Base-by-base conservation (phyloP, 164 flowering plant species). In the Aristolochia fimbriata region DNA sequence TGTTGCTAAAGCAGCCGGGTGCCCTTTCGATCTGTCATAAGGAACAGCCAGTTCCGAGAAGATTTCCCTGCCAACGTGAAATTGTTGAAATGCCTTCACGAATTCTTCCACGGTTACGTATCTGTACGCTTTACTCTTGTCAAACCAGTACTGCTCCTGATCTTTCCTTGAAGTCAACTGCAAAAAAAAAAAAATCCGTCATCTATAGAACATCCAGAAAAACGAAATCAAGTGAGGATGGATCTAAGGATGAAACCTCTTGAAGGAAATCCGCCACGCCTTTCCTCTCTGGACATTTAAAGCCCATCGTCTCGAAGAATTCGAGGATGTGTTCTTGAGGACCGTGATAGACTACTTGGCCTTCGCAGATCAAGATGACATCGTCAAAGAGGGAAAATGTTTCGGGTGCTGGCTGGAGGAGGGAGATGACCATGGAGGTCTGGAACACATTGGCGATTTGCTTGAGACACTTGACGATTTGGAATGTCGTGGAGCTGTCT, bases 331-430 rank as follows among this genome's bases (percentile, higher is more conserved):
- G 58, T 9, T 71, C 77, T 27, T 68, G 55, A 11, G 80, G 74
- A 7, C 78, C 81, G 11, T 74, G 76, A 46, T 77, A 77, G 23
- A 75, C 71, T 24, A 68, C 58, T 43, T 75, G 73, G 12, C 81
- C 81, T 16, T 77, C 74, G 6, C 69, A 64, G 47, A 77, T 37
- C n/a, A 80, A 73, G 58, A 80, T 64, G 16, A 80, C 56, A 51
- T 80, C 81, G 51, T 80, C 80, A 47, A 80, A 80, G 31, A 80
- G 72, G 20, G 66, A 63, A 53, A 66, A 80, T 25, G 83, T 74
- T 59, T 78, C 84, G 14, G 84, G 81, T 37, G 84, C 72, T 2
- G 84, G 81, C 60, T 80, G 84, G 46, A 80, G 80, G 54, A 77
- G 77, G 3, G 78, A 70, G 46, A 77, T 68, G 52, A 77, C 52